Conservation (phyloP, 257 asterid genomes). For the Solanum arcanum region DNA sequence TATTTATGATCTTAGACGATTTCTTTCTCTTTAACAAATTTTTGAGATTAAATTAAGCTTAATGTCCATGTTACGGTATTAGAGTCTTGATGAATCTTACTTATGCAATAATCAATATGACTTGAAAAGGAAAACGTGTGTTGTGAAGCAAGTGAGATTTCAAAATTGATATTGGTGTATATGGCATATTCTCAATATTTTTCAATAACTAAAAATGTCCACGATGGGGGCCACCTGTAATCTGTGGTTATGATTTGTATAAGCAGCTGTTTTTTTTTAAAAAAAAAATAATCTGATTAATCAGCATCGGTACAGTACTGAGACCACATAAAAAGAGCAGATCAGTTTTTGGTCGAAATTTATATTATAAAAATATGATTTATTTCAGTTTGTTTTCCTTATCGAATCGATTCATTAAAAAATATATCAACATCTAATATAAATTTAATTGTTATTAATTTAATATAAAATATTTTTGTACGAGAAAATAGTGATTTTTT, state of each 20-base stretch:
- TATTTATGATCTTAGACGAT: background rate
- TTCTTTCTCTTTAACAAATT: background rate
- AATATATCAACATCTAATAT: too few species aligned
- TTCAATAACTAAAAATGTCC: conserved; percentile 2
- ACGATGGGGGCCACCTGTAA: conserved; percentile 4
- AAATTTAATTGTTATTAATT: too few species aligned
- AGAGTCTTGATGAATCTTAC: background rate
- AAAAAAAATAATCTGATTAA: background rate
- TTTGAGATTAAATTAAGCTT: background rate
- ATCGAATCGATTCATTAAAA: too few species aligned
- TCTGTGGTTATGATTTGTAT: background rate
- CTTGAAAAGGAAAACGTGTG: background rate
- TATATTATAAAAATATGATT: too few species aligned
- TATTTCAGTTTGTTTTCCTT: rapidly evolving
- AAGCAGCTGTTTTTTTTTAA: background rate
- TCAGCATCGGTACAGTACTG: background rate
- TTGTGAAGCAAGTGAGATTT: background rate
- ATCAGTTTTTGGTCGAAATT: background rate
- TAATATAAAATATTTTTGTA: too few species aligned
- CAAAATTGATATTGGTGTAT: background rate
- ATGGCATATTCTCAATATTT: background rate
- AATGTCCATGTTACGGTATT: background rate
- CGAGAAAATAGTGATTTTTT: too few species aligned
- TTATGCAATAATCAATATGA: background rate
- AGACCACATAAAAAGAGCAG: background rate